Base-by-base conservation (phyloP, 768 basidiomycete species). In the Sutorius australiensis region DNA sequence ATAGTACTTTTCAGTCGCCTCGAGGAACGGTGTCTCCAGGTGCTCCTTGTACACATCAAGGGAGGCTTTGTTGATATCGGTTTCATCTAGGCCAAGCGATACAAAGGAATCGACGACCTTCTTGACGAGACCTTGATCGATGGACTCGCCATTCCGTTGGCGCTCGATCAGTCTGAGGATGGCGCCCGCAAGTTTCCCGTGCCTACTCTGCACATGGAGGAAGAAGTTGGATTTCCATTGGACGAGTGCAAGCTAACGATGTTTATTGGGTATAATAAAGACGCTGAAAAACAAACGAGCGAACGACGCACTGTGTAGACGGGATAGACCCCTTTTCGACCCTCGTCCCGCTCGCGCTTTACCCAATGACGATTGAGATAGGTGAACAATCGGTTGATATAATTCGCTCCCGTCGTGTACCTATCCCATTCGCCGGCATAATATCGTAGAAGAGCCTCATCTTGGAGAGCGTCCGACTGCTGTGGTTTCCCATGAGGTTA, bases 311-410 rank as follows among this genome's bases (percentile, higher is more conserved):
- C 95, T 27, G 95, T 99, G 67, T 98, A 98, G 17, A 99, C 92
- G 1, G 85, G 86, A 73, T 98, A 98, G 19, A 98, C 89, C 39
- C 86, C 88, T 72, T 92, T 95, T 62, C 95, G 79, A 14, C 97
- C 97, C 70, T 98, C 95, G 62, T 98, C 95, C 65, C 95, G 84
- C 69, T 99, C 97, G 48, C 95, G 81, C 75, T 95, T 95, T 40
- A 99, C 95, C 97, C 97, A 99, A 72, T 98, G 94, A 19, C 95
- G 91, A 72, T 99, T 98, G 52, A 99, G 80, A 74, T 98, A 98
- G 3, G 92, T 95, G 76, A 98, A 98, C 33, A 99, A 74, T 51
- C 95, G 88, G 69, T 98, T 95, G 72, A 98, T 92, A 68, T 97
- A 98, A 66, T 91, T 93, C 1, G 95, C 95, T 43, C 95, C 95